Conservation (phyloP, 306 rosid species). For the Castanea crenata region DNA sequence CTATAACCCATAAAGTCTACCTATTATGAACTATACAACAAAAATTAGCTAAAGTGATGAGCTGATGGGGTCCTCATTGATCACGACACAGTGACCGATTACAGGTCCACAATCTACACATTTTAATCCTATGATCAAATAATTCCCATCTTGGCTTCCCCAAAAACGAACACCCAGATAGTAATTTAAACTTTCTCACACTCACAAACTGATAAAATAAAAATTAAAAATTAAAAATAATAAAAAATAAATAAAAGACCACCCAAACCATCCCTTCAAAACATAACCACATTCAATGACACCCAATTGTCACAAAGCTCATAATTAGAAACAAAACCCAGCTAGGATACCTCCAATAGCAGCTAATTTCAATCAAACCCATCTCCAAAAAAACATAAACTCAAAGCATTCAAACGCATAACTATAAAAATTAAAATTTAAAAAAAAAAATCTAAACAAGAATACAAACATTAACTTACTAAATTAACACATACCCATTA, state of each 20-base stretch:
- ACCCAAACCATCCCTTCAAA: slow-evolving; percentile 3
- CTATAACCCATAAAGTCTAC: neutral
- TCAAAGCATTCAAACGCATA: neutral
- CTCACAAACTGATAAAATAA: neutral
- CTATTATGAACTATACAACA: neutral
- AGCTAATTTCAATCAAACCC: slow-evolving; percentile 1
- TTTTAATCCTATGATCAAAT: neutral
- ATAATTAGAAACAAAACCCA: neutral
- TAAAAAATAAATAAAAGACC: neutral
- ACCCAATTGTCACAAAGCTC: neutral
- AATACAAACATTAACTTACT: slow-evolving; percentile 4
- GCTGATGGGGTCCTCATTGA: neutral
- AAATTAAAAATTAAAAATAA: no score
- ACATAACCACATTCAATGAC: neutral
- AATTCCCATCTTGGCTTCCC: neutral
- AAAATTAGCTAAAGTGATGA: neutral
- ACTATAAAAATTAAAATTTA: no score
- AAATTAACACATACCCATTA: neutral
- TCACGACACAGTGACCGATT: neutral
- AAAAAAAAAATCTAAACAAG: neutral
- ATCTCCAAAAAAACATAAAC: neutral
- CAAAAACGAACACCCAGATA: slow-evolving; percentile 2
- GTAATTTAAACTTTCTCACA: neutral
- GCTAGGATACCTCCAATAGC: neutral
- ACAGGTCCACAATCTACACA: neutral